Evolutionary conservation across 208 protist genomes (phyloP).

Genomic region (Acanthamoeba triangularis): DNA sequence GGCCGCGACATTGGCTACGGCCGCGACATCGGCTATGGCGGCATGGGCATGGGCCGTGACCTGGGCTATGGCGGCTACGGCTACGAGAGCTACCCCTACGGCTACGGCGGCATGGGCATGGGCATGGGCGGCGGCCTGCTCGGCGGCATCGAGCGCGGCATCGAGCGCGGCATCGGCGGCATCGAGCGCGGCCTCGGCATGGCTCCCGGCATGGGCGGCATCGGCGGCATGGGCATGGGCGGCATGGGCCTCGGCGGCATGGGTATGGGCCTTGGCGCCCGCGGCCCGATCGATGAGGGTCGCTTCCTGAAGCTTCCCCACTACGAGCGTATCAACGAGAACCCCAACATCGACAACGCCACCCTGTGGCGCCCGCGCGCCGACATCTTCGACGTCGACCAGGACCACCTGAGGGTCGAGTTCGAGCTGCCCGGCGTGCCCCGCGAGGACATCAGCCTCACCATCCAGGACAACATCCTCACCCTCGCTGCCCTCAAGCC

Average conservation of each 20-base stretch:
- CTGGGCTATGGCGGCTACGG: background rate
- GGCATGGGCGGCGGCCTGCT: background rate
- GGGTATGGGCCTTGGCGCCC: conserved; percentile 8
- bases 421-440: conserved; percentile 74
- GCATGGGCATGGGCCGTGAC: background rate
- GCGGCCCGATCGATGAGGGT: conserved; percentile 39
- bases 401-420: conserved; percentile 64
- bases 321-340: background rate
- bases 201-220: background rate
- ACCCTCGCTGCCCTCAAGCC: conserved; percentile 70
- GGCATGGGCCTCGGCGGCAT: conserved; percentile 27
- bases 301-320: conserved; percentile 73
- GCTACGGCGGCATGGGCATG: background rate
- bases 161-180: background rate
- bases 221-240: conserved; percentile 42
- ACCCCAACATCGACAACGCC: conserved; percentile 70
- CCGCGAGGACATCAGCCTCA: conserved; percentile 72
- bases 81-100: background rate
- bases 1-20: conserved; percentile 11
- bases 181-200: background rate
- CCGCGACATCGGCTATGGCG: background rate
- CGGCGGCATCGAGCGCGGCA: conserved; percentile 18
- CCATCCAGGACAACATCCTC: conserved; percentile 71
- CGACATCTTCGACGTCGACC: conserved; percentile 69
- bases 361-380: conserved; percentile 52